Conservation (phyloP, 2,329 filamentous ascomycete genomes). For the Talaromyces verruculosus region DNA sequence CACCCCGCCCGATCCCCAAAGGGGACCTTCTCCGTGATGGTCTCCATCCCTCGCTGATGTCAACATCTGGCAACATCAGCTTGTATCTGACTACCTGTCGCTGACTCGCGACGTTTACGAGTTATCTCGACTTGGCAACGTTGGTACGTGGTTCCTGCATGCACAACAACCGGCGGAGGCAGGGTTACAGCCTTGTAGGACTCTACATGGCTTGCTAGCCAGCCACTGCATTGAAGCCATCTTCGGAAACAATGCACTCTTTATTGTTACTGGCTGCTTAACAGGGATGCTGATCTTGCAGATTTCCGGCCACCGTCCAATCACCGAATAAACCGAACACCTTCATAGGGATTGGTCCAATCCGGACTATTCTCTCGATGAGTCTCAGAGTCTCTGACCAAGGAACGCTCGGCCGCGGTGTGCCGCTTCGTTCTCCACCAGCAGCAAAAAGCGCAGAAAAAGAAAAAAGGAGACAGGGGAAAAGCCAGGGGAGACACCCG, state of each 20-base stretch:
- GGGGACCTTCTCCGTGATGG: background rate
- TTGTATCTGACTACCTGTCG: background rate
- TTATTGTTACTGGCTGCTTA: background rate
- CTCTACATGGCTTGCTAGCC: background rate
- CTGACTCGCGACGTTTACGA: background rate
- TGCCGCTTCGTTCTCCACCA: constrained; percentile 9
- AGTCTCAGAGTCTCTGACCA: background rate
- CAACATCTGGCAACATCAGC: background rate
- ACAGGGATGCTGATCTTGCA: background rate
- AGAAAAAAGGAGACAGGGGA: constrained; percentile 6
- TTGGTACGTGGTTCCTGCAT: background rate
- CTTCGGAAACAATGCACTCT: background rate
- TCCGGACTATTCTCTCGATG: background rate
- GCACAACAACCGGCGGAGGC: background rate
- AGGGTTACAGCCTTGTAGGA: background rate
- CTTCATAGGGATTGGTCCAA: background rate
- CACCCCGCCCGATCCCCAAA: background rate
- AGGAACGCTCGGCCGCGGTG: background rate
- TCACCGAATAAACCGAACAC: constrained; percentile 6
- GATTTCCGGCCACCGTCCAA: background rate
- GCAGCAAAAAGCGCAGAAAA: background rate
- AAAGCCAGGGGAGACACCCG: background rate
- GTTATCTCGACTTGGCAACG: constrained; percentile 2
- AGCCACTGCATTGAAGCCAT: constrained; percentile 1
- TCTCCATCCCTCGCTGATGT: constrained; percentile 1